Evolutionary conservation across 192 early-diverging fungal genomes (phyloP).

Genomic region (Backusella liffmaniae): DNA sequence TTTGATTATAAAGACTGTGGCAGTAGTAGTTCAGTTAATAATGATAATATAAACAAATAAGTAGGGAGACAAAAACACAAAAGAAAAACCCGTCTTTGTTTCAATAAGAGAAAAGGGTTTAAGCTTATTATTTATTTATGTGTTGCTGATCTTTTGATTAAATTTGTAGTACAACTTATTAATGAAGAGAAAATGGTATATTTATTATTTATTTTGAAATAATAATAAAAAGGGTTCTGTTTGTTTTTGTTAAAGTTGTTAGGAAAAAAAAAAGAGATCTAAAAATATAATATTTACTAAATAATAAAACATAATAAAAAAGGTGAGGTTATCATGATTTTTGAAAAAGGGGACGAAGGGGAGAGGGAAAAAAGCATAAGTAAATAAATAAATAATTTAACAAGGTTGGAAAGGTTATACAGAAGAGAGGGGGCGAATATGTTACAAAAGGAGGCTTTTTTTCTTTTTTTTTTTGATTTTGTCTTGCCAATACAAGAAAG

Average conservation of each 20-base stretch:
- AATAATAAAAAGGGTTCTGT: background rate
- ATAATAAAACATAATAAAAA: slow-evolving; percentile 1
- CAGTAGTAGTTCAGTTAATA: background rate
- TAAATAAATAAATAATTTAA: slow-evolving; percentile 3
- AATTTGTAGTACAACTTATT: background rate
- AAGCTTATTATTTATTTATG: background rate
- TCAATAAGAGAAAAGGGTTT: background rate
- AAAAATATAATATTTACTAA: slow-evolving; percentile 2
- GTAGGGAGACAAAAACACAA: background rate
- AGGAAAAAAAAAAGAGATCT: background rate
- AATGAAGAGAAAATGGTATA: background rate
- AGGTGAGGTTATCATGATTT: slow-evolving; percentile 1
- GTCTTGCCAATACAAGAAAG: background rate
- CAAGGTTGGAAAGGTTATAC: slow-evolving; percentile 12
- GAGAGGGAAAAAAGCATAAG: background rate
- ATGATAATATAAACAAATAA: background rate
- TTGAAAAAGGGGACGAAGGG: background rate
- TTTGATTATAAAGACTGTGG: background rate
- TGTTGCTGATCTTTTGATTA: background rate
- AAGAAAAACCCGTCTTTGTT: background rate
- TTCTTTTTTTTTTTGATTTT: background rate
- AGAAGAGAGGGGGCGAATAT: background rate
- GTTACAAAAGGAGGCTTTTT: slow-evolving; percentile 6
- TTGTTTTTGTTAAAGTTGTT: background rate
- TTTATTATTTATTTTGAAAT: background rate